These are phyloP conservation scores for Diaporthe nobilis DNA, from an alignment of 2,329 filamentous ascomycete species.

Conservation along the genomic window DNA sequence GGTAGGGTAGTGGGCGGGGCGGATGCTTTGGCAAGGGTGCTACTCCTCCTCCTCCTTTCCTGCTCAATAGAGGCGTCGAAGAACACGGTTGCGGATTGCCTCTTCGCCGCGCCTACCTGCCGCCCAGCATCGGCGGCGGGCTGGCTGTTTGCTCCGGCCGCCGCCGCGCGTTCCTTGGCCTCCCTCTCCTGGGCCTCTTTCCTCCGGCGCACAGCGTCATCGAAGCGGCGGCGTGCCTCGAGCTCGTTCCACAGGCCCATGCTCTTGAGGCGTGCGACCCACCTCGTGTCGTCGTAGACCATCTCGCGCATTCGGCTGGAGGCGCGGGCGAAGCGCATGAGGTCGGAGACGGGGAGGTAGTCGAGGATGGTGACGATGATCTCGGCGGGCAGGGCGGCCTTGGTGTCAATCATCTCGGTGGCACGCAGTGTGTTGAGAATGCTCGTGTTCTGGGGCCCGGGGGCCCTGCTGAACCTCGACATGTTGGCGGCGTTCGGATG, in stretches of 20 bases:
- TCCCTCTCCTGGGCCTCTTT: constrained; percentile 71
- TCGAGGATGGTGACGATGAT: constrained; percentile 91
- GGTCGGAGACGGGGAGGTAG: constrained; percentile 87
- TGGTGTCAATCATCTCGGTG: constrained; percentile 83
- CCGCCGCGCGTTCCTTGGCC: constrained; percentile 55
- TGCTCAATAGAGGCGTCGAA: constrained; percentile 83
- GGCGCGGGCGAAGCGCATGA: constrained; percentile 86
- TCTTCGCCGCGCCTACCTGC: constrained; percentile 25
- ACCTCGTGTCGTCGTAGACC: constrained; percentile 98
- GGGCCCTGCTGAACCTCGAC: constrained; percentile 60
- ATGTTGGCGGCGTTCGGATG: constrained; percentile 48
- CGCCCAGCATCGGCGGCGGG: constrained; percentile 42
- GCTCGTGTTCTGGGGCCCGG: constrained; percentile 57
- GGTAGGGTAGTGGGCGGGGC: constrained; percentile 49
- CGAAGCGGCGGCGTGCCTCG: constrained; percentile 85
- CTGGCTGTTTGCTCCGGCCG: constrained; percentile 43
- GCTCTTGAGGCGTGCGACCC: constrained; percentile 86
- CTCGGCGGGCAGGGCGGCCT: constrained; percentile 89
- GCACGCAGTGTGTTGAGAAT: constrained; percentile 84
- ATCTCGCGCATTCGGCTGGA: constrained; percentile 94
- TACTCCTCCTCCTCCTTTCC: constrained; percentile 62
- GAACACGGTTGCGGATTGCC: constrained; percentile 67
- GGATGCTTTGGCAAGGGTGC: constrained; percentile 43
- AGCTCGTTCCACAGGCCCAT: constrained; percentile 95
- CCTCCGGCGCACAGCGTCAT: constrained; percentile 75